phyloP scores from a whole-genome alignment of 352 stramenopile species.

The Phytophthora vignae region DNA sequence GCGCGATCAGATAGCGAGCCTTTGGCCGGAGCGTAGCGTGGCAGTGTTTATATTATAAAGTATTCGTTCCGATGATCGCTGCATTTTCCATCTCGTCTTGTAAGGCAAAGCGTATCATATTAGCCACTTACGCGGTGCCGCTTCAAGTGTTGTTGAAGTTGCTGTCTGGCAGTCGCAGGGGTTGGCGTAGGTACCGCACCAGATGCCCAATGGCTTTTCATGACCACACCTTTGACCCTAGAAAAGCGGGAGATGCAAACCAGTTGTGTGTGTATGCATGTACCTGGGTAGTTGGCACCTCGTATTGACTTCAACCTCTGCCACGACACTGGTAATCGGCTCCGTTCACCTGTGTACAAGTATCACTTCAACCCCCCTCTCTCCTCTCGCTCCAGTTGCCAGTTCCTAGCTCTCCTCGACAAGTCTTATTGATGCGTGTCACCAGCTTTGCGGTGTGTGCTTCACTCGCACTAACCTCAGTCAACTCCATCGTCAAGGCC shows the following conservation, averaged over 20 bases:
- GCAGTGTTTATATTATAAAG: constrained; percentile 28
- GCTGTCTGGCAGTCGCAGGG: not conserved
- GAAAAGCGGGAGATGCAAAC: constrained; percentile 6
- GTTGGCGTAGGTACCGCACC: no score
- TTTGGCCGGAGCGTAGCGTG: not conserved
- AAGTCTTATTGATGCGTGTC: not conserved
- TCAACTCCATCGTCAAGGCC: constrained; percentile 1
- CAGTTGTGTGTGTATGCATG: not conserved
- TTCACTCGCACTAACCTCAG: constrained; percentile 3
- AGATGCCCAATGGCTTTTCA: constrained; percentile 3
- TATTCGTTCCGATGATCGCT: constrained; percentile 3
- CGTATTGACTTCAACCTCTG: constrained; percentile 14
- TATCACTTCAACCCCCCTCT: not conserved
- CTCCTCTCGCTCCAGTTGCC: no score
- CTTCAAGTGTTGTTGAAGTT: not conserved
- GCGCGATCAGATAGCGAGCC: not conserved
- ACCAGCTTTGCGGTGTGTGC: constrained; percentile 1
- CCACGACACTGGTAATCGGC: constrained; percentile 5
- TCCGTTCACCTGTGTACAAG: not conserved
- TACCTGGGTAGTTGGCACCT: constrained; percentile 5
- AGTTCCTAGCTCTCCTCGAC: not conserved
- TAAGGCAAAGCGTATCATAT: not conserved
- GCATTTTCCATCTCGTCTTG: no score
- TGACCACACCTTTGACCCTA: constrained; percentile 7
- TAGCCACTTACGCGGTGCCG: no score